phyloP scores from a whole-genome alignment of 345 rosid genomes.

The Hibiscus tridactylites region DNA sequence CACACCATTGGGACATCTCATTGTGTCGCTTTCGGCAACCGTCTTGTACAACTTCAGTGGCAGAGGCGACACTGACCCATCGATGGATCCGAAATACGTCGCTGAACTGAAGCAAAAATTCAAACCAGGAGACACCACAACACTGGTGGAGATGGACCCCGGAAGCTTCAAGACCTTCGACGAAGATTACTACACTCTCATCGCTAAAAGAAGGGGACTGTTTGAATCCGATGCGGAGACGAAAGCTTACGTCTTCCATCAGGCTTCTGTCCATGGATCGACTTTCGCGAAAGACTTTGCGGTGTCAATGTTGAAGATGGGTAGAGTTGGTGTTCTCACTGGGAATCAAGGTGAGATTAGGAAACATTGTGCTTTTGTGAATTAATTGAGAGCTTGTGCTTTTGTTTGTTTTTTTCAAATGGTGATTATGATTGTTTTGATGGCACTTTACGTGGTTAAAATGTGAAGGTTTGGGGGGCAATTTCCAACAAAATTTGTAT shows the following conservation, averaged over 20 bases:
- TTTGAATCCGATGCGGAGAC: conserved; percentile 46
- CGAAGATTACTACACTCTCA: conserved; percentile 32
- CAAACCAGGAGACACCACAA: conserved; percentile 27
- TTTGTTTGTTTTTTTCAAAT: not conserved
- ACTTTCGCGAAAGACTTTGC: conserved; percentile 42
- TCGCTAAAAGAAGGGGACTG: conserved; percentile 42
- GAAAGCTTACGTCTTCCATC: conserved; percentile 22
- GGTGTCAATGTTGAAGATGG: conserved; percentile 54
- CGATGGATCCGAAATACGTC: conserved; percentile 42
- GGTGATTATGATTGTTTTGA: not conserved
- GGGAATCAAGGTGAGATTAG: conserved; percentile 48
- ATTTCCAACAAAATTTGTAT: not conserved
- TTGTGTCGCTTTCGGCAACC: conserved; percentile 23
- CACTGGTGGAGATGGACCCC: conserved; percentile 48
- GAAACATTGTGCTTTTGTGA: conserved; percentile 33
- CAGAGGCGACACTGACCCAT: conserved; percentile 47
- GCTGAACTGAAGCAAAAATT: conserved; percentile 37
- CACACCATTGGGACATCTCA: conserved; percentile 57
- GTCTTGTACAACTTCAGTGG: conserved; percentile 61
- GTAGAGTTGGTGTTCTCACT: conserved; percentile 34
- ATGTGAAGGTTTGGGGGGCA: not conserved
- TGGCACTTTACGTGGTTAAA: not conserved
- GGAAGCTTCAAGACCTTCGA: conserved; percentile 51
- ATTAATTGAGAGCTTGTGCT: conserved; percentile 5
- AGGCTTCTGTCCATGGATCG: conserved; percentile 21